Base-by-base conservation (phyloP, 352 stramenopile species). In the Plasmopara viticola region DNA sequence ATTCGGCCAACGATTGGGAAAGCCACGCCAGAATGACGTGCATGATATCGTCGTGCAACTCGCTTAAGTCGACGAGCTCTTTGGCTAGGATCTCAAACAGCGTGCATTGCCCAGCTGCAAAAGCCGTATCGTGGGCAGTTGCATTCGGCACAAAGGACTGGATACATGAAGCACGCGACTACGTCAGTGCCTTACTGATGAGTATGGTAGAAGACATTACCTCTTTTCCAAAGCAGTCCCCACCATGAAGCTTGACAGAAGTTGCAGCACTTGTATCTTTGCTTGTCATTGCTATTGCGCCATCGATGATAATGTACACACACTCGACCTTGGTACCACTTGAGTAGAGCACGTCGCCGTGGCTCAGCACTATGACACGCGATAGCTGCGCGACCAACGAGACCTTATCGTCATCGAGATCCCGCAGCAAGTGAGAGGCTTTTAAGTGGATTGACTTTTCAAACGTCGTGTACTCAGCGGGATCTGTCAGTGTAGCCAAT, bases 371-470 rank as follows among this genome's bases (percentile, higher is more conserved):
- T 0, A 86, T 44, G 14, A 90, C 84, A 41, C 78, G 78, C 0
- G 74, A 74, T 31, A 94, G 62, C 33, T 91, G 78, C 3, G 84
- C 78, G 0, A 89, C 84, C 5, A 86, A 53, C 17, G 84, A 85
- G 0, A 93, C 78, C 51, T 91, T 90, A 37, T 91, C 84, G 46
- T 91, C 84, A 44, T 89, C 78, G 0, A 94, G 61, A 39, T 90
- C 84, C 58, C 74, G 71, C 84, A 94, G 86, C 15, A 94, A 64
- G 44, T 87, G 70, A 12, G 84, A 91, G 9, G 77, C 80, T 52
- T 91, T 94, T 43, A 94, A 62, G 35, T 88, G 79, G 44, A 94
- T 86, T 2, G 78, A 90, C 58, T 94, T 94, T 46, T 91, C 84
- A 51, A 94, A 89, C 6, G 70, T 87, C 38, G 81, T 86, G 52